Base-by-base conservation (phyloP, 805 yeast genomes). In the Saccharomyces mikatae region DNA sequence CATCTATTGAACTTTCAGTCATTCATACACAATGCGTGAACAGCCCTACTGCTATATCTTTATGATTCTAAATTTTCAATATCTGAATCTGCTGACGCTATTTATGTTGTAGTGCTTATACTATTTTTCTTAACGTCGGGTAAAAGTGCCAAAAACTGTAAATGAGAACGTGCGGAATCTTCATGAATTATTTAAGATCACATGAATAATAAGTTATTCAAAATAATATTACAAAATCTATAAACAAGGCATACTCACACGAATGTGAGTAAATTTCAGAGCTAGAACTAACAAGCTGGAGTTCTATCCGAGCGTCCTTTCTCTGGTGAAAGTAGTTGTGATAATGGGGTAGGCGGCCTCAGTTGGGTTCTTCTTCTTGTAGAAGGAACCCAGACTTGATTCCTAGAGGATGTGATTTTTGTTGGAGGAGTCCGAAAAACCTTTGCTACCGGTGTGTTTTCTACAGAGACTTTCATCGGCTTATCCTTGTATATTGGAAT, bases 311-410 rank as follows among this genome's bases (percentile, higher is more conserved):
- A 36, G 13, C 44, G 44, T 3, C 24, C 24, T 6, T 36, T 17
- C 46, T 24, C 10, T n/a, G 57, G 54, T 17, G 56, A 17, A 14
- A 56, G 48, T 21, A 61, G 6, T 21, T 59, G 54, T n/a, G 66
- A 54, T 21, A 62, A 50, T 11, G 67, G 65, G 10, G 68, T 65
- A 2, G 69, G 68, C 21, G 56, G 58, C 46, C 51, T 54, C 22
- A 62, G 50, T 26, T 50, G 51, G 11, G 44, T 49, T 22, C 56
- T 57, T 52, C 26, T 52, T 41, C n/a, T 48, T 28, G 52, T 24
- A 24, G 47, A 56, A 14, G 63, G 61, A 13, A 54, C 54, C 62
- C 62, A 56, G 4, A 36, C 44, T 6, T 21, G 44, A 36, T 24
- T 36, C 6, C 32, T 26, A 26, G 14, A 8, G 8, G 28, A 47